phyloP scores from a whole-genome alignment of 108 stramenopile genomes.

The Nitzschia sp. region DNA sequence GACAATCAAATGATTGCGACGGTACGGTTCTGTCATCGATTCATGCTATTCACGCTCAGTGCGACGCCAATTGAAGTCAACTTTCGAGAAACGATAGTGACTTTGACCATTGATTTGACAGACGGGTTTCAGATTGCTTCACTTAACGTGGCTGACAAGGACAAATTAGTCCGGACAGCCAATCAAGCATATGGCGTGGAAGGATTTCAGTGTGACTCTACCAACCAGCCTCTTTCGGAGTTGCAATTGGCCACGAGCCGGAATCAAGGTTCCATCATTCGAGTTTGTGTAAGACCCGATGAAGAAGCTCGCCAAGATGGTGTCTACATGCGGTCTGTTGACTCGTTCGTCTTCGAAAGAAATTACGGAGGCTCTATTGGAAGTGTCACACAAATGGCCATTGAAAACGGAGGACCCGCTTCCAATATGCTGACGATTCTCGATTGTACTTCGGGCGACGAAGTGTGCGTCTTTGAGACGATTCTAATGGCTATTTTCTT shows the following conservation, averaged over 20 bases:
- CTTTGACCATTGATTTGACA: conserved; percentile 1
- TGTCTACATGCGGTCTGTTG: conserved; percentile 8
- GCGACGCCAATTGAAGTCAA: conserved; percentile 4
- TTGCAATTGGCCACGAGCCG: not conserved
- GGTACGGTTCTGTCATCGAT: conserved; percentile 14
- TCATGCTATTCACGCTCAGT: not conserved
- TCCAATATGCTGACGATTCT: not conserved
- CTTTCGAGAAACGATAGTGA: conserved; percentile 6
- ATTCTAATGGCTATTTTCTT: conserved; percentile 11
- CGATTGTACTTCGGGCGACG: conserved; percentile 11
- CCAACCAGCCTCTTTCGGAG: conserved; percentile 1
- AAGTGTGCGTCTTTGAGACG: conserved; percentile 10
- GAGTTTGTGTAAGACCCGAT: conserved; percentile 13
- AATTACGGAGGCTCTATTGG: conserved; percentile 7
- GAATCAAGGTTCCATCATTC: not conserved
- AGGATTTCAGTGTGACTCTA: conserved; percentile 12
- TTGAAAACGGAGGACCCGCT: conserved; percentile 6
- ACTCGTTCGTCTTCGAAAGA: conserved; percentile 15
- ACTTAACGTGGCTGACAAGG: conserved; percentile 4
- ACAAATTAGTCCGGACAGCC: conserved; percentile 16
- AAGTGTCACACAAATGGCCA: not conserved
- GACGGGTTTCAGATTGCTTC: conserved; percentile 7
- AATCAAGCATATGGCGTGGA: conserved; percentile 12
- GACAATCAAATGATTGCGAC: conserved; percentile 8
- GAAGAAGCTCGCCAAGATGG: conserved; percentile 12